Evolutionary conservation across 208 protist genomes (phyloP), one percentile per base, ranked within the genome.

Genomic region (Perkinsela sp.): DNA sequence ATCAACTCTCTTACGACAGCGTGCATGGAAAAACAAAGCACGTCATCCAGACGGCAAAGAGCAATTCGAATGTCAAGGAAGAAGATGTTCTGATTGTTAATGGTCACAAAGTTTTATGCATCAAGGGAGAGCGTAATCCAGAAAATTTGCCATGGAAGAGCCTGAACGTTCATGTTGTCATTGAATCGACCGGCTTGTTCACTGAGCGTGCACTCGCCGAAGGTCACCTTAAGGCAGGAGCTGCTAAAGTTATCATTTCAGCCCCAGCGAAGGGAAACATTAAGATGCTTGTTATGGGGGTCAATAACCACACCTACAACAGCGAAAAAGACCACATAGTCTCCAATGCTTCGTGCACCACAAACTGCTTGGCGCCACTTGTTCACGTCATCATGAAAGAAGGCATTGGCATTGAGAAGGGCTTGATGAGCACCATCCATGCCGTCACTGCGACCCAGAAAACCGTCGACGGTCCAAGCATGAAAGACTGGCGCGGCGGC

Each of bases 381-480:
- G 93, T 85, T 68, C 96, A 98, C 77, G 83, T 94, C 69, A 57
- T 90, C 31, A 81, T 98, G 68, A 76, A 98, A 72, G 91, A 99
- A 31, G 83, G 86, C 66, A 98, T 92, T 71, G 92, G 90, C 32
- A 95, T 99, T 57, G 75, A 72, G 40, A 88, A 94, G 69, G 90
- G 90, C 66, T 83, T 99, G 65, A 99, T 99, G 96, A 98, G 95
- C 66, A 99, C 97, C 67, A 91, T 98, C 67, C 97, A 99, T 83
- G 86, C 97, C 28, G 89, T 86, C 70, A 99, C 97, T 30, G 95
- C 95, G 40, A 98, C 91, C 2, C 96, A 99, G 84, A 94, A 93
- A 73, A 94, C 91, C 32, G 96, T 98, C 30, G 96, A 98, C 77
- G 94, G 90, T 57, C 89, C 94, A 70, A 90, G 88, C n/a, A 48